Percentiles rank a stretch among this genome's conserved stretches.
Evolutionary conservation across 495 filamentous ascomycete genomes (phyloP).

Genomic region (Niebla homalea): DNA sequence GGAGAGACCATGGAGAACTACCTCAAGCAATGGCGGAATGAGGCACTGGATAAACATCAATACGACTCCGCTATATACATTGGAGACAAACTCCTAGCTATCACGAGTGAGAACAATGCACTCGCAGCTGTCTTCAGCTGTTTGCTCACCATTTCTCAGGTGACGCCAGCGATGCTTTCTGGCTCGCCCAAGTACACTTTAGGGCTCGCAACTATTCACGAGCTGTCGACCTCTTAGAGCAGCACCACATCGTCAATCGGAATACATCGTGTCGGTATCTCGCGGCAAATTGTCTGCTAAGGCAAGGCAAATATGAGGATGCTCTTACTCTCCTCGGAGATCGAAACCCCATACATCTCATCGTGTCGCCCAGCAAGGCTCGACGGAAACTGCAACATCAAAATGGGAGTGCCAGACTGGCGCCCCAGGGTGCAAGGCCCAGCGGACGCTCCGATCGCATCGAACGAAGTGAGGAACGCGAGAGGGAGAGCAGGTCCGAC

Average conservation of each 20-base stretch:
- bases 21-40: conserved; percentile 81
- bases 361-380: conserved; percentile 48
- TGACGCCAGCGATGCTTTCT: conserved; percentile 81
- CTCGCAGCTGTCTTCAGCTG: neutral
- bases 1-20: conserved; percentile 63
- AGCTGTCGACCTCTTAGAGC: conserved; percentile 71
- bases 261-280: conserved; percentile 84
- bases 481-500: conserved; percentile 54
- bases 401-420: conserved; percentile 34
- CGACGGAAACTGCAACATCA: conserved; percentile 46
- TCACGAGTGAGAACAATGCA: conserved; percentile 55
- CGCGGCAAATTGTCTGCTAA: conserved; percentile 83
- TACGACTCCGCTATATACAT: conserved; percentile 93
- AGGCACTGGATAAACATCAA: conserved; percentile 85
- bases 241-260: conserved; percentile 66
- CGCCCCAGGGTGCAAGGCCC: conserved; percentile 19
- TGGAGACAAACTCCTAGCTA: conserved; percentile 86
- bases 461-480: conserved; percentile 50
- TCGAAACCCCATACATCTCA: conserved; percentile 77
- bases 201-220: conserved; percentile 84
- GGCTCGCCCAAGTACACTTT: conserved; percentile 91
- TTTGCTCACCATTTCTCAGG: conserved; percentile 36
- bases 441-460: conserved; percentile 32
- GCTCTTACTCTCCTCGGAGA: conserved; percentile 82
- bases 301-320: conserved; percentile 77